These are phyloP conservation scores for Oidium heveae DNA, from an alignment of 2,329 filamentous ascomycete genomes.

Conservation along the genomic window DNA sequence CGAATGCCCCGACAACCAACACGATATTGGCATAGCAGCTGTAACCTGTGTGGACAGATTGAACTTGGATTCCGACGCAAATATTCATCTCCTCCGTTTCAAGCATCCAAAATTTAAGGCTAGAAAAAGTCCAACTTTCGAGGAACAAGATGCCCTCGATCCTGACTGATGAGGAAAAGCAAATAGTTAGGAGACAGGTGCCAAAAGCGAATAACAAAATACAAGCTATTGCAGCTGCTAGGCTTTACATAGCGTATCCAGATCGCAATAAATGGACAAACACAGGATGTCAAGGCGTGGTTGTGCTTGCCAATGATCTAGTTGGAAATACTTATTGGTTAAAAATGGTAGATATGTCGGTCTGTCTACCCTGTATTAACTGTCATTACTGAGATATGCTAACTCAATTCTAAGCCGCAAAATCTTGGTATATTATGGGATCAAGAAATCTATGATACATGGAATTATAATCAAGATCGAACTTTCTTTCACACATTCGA, in stretches of 20 bases:
- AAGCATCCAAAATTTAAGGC: too few species aligned
- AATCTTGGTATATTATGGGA: constrained; percentile 82
- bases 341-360: constrained; percentile 90
- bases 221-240: constrained; percentile 76
- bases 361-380: constrained; percentile 21
- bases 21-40: too few species aligned
- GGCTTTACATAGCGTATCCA: constrained; percentile 81
- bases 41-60: too few species aligned
- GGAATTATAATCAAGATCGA: constrained; percentile 86
- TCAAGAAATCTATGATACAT: constrained; percentile 90
- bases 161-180: constrained; percentile 80
- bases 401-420: constrained; percentile 27
- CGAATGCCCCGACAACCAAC: too few species aligned
- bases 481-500: constrained; percentile 98
- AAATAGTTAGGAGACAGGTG: constrained; percentile 81
- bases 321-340: constrained; percentile 94
- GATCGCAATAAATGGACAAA: constrained; percentile 74
- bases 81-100: too few species aligned
- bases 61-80: too few species aligned
- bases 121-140: background rate
- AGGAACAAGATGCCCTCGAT: constrained; percentile 18
- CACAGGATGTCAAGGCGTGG: constrained; percentile 76
- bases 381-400: background rate
- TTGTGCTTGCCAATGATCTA: constrained; percentile 75
- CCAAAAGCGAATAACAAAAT: constrained; percentile 95